These are phyloP conservation scores for Vitis rotundifolia DNA, from an alignment of 164 flowering plant species.

Conservation along the genomic window DNA sequence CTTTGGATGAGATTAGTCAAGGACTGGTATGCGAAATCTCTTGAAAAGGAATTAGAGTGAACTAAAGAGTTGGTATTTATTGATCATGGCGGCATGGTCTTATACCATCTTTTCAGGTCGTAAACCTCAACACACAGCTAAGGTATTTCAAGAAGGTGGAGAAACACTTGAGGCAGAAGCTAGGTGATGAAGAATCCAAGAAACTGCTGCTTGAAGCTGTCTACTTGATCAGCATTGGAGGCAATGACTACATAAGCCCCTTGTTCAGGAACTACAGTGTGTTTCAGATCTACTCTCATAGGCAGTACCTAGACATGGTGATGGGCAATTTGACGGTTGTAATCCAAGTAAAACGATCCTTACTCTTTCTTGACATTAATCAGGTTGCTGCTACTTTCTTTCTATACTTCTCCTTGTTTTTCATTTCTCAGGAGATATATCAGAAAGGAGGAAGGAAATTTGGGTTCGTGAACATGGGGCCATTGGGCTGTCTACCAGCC, in stretches of 20 bases:
- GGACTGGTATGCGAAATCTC: conserved; percentile 15
- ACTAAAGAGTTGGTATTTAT: no score
- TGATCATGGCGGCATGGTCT: no score
- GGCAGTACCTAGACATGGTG: conserved; percentile 15
- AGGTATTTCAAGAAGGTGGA: conserved; percentile 14
- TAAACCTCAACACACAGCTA: conserved; percentile 22
- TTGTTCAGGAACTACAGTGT: neutral
- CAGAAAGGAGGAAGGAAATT: conserved; percentile 3
- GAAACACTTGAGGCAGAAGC: conserved; percentile 13
- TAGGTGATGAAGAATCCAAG: conserved; percentile 21
- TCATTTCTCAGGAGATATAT: conserved; percentile 14
- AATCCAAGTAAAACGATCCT: conserved; percentile 12
- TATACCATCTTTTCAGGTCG: neutral
- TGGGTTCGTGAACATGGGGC: no score
- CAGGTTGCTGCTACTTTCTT: no score
- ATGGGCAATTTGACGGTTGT: conserved; percentile 19
- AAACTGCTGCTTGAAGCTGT: conserved; percentile 21
- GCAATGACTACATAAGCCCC: conserved; percentile 26
- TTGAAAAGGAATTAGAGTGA: no score
- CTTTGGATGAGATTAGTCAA: conserved; percentile 21
- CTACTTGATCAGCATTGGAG: conserved; percentile 27
- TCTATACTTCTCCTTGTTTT: neutral
- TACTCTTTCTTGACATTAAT: no score
- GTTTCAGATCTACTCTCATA: neutral
- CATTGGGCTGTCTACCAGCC: no score